These are phyloP conservation scores for Protostelium mycophagum DNA, from an alignment of 78 protist genomes.

Conservation along the genomic window DNA sequence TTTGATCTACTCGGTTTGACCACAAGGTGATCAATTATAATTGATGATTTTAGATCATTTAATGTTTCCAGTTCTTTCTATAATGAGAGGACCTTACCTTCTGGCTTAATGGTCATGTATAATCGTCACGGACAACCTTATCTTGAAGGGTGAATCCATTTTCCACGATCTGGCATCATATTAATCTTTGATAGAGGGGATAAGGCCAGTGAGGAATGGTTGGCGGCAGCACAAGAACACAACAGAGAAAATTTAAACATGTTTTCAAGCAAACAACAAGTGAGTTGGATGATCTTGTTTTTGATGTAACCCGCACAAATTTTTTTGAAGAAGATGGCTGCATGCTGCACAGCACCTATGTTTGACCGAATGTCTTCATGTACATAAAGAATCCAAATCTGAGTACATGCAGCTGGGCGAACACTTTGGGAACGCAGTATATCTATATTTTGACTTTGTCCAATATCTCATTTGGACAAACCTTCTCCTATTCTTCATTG, in stretches of 20 bases:
- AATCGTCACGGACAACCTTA: neutral
- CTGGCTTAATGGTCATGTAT: neutral
- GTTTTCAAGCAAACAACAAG: neutral
- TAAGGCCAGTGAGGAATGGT: neutral
- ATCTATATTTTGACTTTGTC: neutral
- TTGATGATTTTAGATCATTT: neutral
- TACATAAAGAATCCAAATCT: no score
- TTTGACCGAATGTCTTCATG: neutral
- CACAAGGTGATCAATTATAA: neutral
- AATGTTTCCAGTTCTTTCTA: neutral
- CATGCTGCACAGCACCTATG: no score
- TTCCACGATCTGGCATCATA: neutral
- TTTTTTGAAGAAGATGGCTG: no score
- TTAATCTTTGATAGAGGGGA: neutral
- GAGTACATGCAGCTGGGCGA: neutral
- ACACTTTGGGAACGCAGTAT: neutral
- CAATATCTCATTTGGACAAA: neutral
- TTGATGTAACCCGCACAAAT: no score
- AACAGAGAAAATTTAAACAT: neutral
- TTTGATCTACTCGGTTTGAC: neutral
- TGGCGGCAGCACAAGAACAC: neutral
- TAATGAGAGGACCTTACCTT: neutral
- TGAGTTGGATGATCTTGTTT: no score
- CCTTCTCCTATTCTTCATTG: neutral
- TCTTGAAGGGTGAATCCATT: neutral